Conservation (phyloP, 78 protist genomes). For the Polysphondylium violaceum region DNA sequence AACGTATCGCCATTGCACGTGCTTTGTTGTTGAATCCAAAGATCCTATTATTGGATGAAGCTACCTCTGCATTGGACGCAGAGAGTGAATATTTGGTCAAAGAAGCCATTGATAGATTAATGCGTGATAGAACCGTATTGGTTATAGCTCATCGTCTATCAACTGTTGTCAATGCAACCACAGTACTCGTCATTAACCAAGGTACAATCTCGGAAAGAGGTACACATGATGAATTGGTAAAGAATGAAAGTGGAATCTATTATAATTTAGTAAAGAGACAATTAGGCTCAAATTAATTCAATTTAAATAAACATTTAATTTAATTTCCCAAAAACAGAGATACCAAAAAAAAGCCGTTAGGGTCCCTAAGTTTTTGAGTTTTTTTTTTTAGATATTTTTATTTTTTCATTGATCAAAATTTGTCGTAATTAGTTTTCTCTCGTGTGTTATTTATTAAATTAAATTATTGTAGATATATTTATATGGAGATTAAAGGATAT, state of each 20-base stretch:
- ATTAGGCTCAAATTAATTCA: conserved; percentile 15
- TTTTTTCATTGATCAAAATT: too few relatives aligned
- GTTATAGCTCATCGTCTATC: conserved; percentile 96
- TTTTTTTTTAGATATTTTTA: too few relatives aligned
- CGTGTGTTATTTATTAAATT: too few relatives aligned
- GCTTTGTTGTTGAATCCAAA: conserved; percentile 90
- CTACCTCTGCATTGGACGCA: conserved; percentile 94
- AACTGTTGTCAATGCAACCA: conserved; percentile 86
- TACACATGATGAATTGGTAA: conserved; percentile 92
- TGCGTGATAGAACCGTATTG: conserved; percentile 73
- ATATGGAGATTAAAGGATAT: too few relatives aligned
- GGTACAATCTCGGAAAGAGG: conserved; percentile 95
- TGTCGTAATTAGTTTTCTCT: too few relatives aligned
- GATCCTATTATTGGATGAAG: conserved; percentile 95
- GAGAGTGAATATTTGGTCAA: conserved; percentile 89
- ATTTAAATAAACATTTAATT: too few relatives aligned
- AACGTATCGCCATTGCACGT: conserved; percentile 88
- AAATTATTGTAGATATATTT: too few relatives aligned
- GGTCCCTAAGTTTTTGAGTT: too few relatives aligned
- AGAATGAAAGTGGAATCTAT: conserved; percentile 44
- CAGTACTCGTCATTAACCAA: conserved; percentile 86
- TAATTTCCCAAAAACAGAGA: too few relatives aligned
- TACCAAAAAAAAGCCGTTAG: too few relatives aligned
- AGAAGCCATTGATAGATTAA: conserved; percentile 83
- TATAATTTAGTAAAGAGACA: conserved; percentile 68